phyloP scores from a whole-genome alignment of 306 rosid genomes.

The Gleditsia sinensis region DNA sequence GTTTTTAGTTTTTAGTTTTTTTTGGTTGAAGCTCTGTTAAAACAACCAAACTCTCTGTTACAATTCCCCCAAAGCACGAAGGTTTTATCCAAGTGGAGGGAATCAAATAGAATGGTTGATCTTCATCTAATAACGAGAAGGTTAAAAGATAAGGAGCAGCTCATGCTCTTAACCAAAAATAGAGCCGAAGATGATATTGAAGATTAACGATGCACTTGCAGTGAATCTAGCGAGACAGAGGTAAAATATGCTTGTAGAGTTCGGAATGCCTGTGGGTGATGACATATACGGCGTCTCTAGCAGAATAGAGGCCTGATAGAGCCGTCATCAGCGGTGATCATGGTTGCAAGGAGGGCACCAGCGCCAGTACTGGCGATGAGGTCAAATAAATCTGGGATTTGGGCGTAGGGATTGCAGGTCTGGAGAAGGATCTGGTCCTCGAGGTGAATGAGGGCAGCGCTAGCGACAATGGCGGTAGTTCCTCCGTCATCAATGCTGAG shows the following conservation, averaged over 20 bases:
- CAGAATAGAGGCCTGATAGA: constrained; percentile 75
- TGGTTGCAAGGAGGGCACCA: constrained; percentile 80
- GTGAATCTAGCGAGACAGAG: too few species aligned
- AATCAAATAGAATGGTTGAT: too few species aligned
- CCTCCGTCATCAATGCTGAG: constrained; percentile 98
- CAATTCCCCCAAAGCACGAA: too few species aligned
- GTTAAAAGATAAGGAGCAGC: too few species aligned
- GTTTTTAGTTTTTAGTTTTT: too few species aligned
- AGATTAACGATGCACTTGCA: too few species aligned
- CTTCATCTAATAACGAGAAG: too few species aligned
- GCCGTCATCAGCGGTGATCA: constrained; percentile 69
- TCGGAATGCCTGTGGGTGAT: constrained; percentile 48
- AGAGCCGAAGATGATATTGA: too few species aligned
- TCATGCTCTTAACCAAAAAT: too few species aligned
- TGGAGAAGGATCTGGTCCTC: constrained; percentile 96
- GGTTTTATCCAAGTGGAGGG: too few species aligned
- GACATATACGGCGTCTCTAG: constrained; percentile 61
- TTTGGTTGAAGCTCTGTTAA: too few species aligned
- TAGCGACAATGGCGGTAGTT: constrained; percentile 74
- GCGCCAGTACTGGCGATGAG: constrained; percentile 82
- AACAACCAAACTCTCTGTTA: too few species aligned
- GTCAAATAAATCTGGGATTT: constrained; percentile 82
- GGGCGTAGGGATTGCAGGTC: constrained; percentile 75
- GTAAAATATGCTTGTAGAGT: constrained; percentile 56
- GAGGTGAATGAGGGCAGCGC: constrained; percentile 68